Percentiles rank a stretch among this genome's conserved stretches.
These are phyloP conservation scores for Tubosaeta brunneosetosa DNA, from an alignment of 768 basidiomycete species.

Conservation along the genomic window DNA sequence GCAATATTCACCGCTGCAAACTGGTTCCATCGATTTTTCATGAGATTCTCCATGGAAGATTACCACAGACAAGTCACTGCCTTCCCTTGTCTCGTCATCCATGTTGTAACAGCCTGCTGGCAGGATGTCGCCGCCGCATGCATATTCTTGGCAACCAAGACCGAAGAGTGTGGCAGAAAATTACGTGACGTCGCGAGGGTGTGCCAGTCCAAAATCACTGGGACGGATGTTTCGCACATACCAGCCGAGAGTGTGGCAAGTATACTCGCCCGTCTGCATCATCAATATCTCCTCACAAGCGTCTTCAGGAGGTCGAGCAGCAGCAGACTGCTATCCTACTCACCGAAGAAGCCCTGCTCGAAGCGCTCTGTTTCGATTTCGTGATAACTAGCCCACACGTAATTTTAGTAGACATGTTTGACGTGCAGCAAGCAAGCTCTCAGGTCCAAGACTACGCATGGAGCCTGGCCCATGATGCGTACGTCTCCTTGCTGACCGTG, in stretches of 20 bases:
- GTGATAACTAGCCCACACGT: slow-evolving; percentile 73
- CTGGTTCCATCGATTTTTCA: slow-evolving; percentile 90
- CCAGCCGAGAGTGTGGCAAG: slow-evolving; percentile 63
- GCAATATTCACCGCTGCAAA: slow-evolving; percentile 84
- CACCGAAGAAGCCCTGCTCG: slow-evolving; percentile 74
- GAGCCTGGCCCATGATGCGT: slow-evolving; percentile 90
- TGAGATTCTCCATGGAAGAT: slow-evolving; percentile 80
- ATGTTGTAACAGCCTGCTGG: slow-evolving; percentile 1
- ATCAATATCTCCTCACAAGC: background rate
- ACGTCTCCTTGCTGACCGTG: slow-evolving; percentile 23
- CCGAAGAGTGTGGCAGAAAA: slow-evolving; percentile 84
- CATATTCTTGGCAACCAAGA: slow-evolving; percentile 88
- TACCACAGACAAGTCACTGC: slow-evolving; percentile 63
- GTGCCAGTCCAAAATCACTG: slow-evolving; percentile 62
- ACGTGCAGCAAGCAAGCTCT: slow-evolving; percentile 43
- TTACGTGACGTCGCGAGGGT: slow-evolving; percentile 80
- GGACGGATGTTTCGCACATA: slow-evolving; percentile 51
- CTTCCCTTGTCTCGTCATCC: slow-evolving; percentile 6
- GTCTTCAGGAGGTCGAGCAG: slow-evolving; percentile 65
- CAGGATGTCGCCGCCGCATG: slow-evolving; percentile 84
- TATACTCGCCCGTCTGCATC: slow-evolving; percentile 1
- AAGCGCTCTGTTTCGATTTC: slow-evolving; percentile 84
- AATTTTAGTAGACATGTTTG: slow-evolving; percentile 69
- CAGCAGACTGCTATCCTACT: slow-evolving; percentile 64
- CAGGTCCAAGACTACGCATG: slow-evolving; percentile 71